Percentiles rank a stretch among this genome's conserved stretches.
phyloP scores from a whole-genome alignment of 768 basidiomycete genomes.

The Paxillus rubicundulus region DNA sequence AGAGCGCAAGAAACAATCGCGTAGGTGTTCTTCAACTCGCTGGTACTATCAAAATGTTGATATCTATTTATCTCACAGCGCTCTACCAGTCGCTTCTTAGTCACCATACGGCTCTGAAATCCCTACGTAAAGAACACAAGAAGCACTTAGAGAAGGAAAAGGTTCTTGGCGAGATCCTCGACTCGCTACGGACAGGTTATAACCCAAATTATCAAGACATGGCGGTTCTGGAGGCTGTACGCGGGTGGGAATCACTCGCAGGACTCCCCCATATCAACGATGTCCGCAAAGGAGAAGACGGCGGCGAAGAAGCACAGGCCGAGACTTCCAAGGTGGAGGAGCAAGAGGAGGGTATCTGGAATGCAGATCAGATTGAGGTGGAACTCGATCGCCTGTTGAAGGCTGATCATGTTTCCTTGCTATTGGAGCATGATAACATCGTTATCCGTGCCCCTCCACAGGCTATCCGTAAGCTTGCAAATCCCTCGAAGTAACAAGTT shows the following conservation, averaged over 20 bases:
- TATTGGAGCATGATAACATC: slow-evolving; percentile 76
- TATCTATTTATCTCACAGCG: slow-evolving; percentile 44
- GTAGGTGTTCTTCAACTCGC: slow-evolving; percentile 43
- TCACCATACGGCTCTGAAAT: slow-evolving; percentile 73
- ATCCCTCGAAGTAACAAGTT: neutral
- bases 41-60: neutral
- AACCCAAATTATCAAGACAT: slow-evolving; percentile 99
- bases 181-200: slow-evolving; percentile 77
- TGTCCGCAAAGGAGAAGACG: slow-evolving; percentile 48
- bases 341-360: slow-evolving; percentile 62
- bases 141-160: slow-evolving; percentile 73
- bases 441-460: slow-evolving; percentile 47
- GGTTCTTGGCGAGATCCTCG: slow-evolving; percentile 79
- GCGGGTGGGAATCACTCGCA: slow-evolving; percentile 83
- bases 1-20: slow-evolving; percentile 82
- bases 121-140: slow-evolving; percentile 69
- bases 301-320: slow-evolving; percentile 30
- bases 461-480: slow-evolving; percentile 51
- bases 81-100: slow-evolving; percentile 71
- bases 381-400: slow-evolving; percentile 56
- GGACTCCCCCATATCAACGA: slow-evolving; percentile 72
- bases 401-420: slow-evolving; percentile 68
- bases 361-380: slow-evolving; percentile 52
- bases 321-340: slow-evolving; percentile 28
- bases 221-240: slow-evolving; percentile 95